Evolutionary conservation across 1,284 basidiomycete genomes (phyloP), one percentile per base, ranked within the genome.

Genomic region (Fomitopsis schrenkii): DNA sequence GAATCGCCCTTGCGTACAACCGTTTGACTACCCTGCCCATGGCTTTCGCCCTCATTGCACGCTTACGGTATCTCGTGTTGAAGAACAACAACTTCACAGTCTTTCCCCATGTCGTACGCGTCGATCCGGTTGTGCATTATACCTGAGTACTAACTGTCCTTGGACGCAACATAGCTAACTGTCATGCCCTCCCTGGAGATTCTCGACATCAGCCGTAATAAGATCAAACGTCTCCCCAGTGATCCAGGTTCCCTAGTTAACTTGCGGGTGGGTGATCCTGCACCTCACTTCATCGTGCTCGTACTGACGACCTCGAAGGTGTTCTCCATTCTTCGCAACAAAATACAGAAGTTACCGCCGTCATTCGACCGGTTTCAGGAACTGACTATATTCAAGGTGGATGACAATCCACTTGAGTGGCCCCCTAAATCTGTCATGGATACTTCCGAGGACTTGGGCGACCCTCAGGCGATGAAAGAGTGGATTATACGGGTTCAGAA

Each of bases 391-490:
- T 82, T 98, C 71, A 95, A 94, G 73, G 80, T 94, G 9, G 95
- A 97, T 68, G 87, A 90, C 65, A 98, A 98, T 71, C 94, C 94
- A 1, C 82, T 98, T 42, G 88, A 94, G 73, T 98, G 95, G 95
- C 97, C 97, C 1, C 87, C 89, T 26, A 83, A 77, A 67, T 63
- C 71, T 63, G 77, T 86, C 7, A 74, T 88, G 69, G 80, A 83
- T 58, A 69, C 75, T 5, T 71, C 73, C 19, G 74, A 68, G 42
- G 74, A 75, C 50, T 72, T 76, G 35, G 82, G 84, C 58, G 81
- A 86, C 57, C 69, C 77, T 17, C 74, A 80, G 59, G 80, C 77
- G 55, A 83, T 88, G 80, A 82, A 79, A 67, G 83, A 85, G 41
- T 95, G 94, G 90, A 86, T 97, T 58, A 77, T 77, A 44, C 77